phyloP scores from a whole-genome alignment of 306 rosid species.

The Hippophae gyantsensis region DNA sequence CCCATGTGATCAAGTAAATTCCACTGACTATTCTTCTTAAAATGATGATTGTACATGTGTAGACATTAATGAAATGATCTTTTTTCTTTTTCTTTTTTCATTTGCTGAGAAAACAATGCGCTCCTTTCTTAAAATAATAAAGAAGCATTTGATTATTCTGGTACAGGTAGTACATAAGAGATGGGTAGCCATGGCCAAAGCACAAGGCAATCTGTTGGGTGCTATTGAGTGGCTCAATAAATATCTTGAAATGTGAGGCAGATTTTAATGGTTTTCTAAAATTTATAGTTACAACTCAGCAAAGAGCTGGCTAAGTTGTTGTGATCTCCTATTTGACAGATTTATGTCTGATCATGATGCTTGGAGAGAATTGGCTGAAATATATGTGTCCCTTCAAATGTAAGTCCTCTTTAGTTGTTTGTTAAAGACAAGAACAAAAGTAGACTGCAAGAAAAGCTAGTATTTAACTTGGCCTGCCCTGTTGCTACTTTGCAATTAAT shows the following conservation, averaged over 20 bases:
- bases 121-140: no score
- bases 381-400: constrained; percentile 82
- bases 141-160: background rate
- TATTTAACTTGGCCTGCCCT: background rate
- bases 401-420: constrained; percentile 16
- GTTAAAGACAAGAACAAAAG: background rate
- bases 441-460: background rate
- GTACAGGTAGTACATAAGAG: constrained; percentile 73
- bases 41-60: background rate
- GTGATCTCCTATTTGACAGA: constrained; percentile 38
- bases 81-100: no score
- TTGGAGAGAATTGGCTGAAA: constrained; percentile 97
- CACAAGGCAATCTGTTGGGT: constrained; percentile 72
- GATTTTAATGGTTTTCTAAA: constrained; percentile 6
- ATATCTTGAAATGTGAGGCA: constrained; percentile 80
- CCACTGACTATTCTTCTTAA: background rate
- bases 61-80: no score
- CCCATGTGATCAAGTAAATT: constrained; percentile 81
- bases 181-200: constrained; percentile 91
- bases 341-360: constrained; percentile 99
- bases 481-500: constrained; percentile 18
- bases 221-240: constrained; percentile 86
- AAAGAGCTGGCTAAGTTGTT: constrained; percentile 16
- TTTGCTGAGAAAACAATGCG: no score
- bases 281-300: background rate